Base-by-base conservation (phyloP, 768 basidiomycete genomes). In the Tephrocybe sp. region DNA sequence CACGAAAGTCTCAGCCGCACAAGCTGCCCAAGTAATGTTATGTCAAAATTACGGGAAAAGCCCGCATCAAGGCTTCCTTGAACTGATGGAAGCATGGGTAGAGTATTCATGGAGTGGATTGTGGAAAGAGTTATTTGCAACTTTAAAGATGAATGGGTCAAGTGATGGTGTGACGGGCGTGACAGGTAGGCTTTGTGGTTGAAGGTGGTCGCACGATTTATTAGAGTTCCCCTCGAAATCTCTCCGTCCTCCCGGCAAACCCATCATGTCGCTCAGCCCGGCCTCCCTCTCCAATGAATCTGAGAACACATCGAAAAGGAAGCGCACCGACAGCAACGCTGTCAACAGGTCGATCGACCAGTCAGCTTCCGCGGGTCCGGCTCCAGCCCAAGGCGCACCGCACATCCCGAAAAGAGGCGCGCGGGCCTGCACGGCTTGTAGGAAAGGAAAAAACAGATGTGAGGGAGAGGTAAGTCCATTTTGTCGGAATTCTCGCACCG, bases 381-480 rank as follows among this genome's bases (percentile, higher is more conserved):
- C 53, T 57, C 62, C 65, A 34, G 47, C 51, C 51, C 75, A 70
- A 49, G 49, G 67, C 47, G 25, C 74, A 25, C 63, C 74, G n/a
- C 87, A 92, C 67, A 87, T 91, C 57, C 89, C 90, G 36, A 93
- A 92, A 78, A 79, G 90, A 60, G 91, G 91, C n/a, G 88, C 89
- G 47, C 76, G 89, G 55, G 91, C 91, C 47, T 93, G 91, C 66
- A 92, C 90, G 13, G 83, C 86, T 55, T 93, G 91, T 69, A 83
- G 91, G 65, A 91, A 90, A 60, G 91, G 91, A 50, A 94, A 93
- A 76, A 94, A 94, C 75, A 77, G 91, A 66, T 94, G 92, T 64
- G 92, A 94, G 73, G 90, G 91, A 69, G 91, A 92, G 80, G 90
- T 90, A 63, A 65, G 79, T 64, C 55, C 54, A 16, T 57, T 58